Base-by-base conservation (phyloP, 805 yeast species). In the Priceomyces carsonii region DNA sequence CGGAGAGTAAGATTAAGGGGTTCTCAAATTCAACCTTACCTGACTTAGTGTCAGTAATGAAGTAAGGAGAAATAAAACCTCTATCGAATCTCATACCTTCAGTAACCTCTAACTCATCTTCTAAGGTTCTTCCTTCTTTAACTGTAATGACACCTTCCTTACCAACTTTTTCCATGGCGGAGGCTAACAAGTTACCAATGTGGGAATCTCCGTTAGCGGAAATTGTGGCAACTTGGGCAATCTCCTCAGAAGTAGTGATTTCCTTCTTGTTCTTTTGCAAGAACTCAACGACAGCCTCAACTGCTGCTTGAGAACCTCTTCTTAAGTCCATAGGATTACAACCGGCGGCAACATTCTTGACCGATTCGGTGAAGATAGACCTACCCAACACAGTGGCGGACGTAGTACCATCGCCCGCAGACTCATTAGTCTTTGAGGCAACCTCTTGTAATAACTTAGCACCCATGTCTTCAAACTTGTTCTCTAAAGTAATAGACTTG, bases 51-150 rank as follows among this genome's bases (percentile, higher is more conserved):
- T 90, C 89, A 50, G 96, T 88, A 68, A 90, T 88, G 67, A 91
- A 91, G 75, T 93, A 90, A 31, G 98, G 97, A 29, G 96, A 87
- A 58, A 91, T 87, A 77, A 78, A 93, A 53, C 98, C 98, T 59
- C 98, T 86, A 72, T 89, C 96, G 60, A 93, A 91, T 71, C 91
- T 82, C 95, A 91, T 88, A 70, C 99, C 99, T 73, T 91, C 97
- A 43, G 74, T 93, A 43, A 91, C 95, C 69, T 90, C 97, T 53
- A 91, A 79, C 66, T 88, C 95, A 63, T 91, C 99, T 63, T 86
- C 96, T 53, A 91, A 73, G 51, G 97, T 93, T 76, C 88, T 90
- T 53, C 98, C 98, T 68, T 88, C 96, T 74, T 84, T 91, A 55
- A 91, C 93, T 50, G 98, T 91, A 64, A 91, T 90, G 45, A 91